A percentile compares a stretch with the other conserved stretches of the same genome.
phyloP scores from a whole-genome alignment of 108 stramenopile species.

The Skeletonema costatum region DNA sequence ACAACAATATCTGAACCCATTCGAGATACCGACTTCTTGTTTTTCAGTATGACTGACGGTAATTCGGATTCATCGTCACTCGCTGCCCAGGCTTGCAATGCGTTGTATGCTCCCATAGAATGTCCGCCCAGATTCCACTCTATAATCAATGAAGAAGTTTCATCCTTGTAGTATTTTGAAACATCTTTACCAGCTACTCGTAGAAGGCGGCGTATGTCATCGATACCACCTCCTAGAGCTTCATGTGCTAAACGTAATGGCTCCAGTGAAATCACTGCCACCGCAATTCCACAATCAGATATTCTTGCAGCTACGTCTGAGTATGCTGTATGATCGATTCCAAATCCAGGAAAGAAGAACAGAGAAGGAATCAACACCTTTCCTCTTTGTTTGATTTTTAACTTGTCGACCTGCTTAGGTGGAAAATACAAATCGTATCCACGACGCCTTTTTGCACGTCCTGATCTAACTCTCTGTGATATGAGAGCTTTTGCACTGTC shows the following conservation, averaged over 20 bases:
- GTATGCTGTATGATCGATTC: conserved; percentile 27
- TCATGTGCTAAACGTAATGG: conserved; percentile 33
- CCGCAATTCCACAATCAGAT: conserved; percentile 27
- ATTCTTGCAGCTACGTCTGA: conserved; percentile 26
- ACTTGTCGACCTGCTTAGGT: neutral
- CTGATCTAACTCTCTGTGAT: conserved; percentile 16
- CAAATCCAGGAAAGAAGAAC: conserved; percentile 41
- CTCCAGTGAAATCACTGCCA: conserved; percentile 32
- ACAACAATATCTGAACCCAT: conserved; percentile 16
- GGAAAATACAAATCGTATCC: conserved; percentile 38
- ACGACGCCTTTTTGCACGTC: conserved; percentile 17
- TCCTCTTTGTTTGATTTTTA: neutral
- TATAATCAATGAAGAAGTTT: neutral
- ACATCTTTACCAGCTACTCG: conserved; percentile 23
- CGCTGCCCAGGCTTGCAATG: neutral
- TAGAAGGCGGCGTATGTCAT: conserved; percentile 22
- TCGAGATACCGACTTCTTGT: conserved; percentile 26
- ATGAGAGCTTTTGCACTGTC: conserved; percentile 4
- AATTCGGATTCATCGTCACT: neutral
- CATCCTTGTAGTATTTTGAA: conserved; percentile 15
- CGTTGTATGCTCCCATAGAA: conserved; percentile 33
- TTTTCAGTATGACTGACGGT: conserved; percentile 9
- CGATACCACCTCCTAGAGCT: conserved; percentile 24
- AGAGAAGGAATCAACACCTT: conserved; percentile 15
- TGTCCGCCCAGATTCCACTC: conserved; percentile 40